phyloP scores from a whole-genome alignment of 1,139 yeast species.

The Kodamaea anthophila region DNA sequence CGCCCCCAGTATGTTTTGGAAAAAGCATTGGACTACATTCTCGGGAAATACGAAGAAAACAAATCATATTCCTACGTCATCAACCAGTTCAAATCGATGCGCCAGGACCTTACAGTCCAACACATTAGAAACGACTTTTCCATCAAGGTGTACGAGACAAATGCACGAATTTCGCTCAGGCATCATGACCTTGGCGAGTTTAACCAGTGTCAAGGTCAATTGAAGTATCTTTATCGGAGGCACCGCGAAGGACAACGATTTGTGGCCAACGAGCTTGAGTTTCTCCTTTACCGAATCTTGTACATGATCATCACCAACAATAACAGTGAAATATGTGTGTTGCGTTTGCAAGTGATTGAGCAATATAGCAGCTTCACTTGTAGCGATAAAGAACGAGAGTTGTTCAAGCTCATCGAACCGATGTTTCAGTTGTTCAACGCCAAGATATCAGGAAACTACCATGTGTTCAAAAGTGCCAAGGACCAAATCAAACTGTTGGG shows the following conservation, averaged over 20 bases:
- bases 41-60: conserved; percentile 50
- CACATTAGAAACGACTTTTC: conserved; percentile 77
- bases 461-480: conserved; percentile 36
- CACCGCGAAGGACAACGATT: conserved; percentile 10
- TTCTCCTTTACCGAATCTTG: conserved; percentile 66
- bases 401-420: conserved; percentile 10
- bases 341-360: conserved; percentile 19
- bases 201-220: conserved; percentile 88
- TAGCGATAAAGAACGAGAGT: conserved; percentile 5
- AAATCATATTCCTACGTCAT: conserved; percentile 68
- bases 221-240: conserved; percentile 52
- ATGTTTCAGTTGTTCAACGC: conserved; percentile 11
- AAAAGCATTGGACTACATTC: conserved; percentile 50
- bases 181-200: conserved; percentile 87
- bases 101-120: conserved; percentile 94
- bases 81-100: conserved; percentile 83
- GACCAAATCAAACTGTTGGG: conserved; percentile 13
- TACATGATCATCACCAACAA: conserved; percentile 78
- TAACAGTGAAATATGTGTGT: conserved; percentile 39
- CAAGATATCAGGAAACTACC: conserved; percentile 49
- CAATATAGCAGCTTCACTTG: conserved; percentile 7
- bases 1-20: conserved; percentile 64
- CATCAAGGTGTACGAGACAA: conserved; percentile 73
- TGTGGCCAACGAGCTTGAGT: conserved; percentile 45
- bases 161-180: conserved; percentile 81